These are phyloP conservation scores for Tephrocybe sp. DNA, from an alignment of 768 basidiomycete genomes.

Conservation along the genomic window DNA sequence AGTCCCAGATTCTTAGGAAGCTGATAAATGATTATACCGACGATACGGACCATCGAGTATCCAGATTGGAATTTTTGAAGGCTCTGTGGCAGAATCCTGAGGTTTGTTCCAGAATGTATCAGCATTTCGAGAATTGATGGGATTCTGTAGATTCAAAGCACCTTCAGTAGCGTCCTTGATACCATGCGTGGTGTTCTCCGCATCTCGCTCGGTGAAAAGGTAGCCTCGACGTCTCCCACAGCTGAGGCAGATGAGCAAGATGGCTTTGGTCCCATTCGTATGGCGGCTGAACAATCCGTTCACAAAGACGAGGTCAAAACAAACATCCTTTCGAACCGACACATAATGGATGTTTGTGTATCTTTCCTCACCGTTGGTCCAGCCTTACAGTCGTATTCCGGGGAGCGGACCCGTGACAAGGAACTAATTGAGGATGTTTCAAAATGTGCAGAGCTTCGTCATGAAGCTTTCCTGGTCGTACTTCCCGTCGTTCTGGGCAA, in stretches of 20 bases:
- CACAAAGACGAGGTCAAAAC: constrained; percentile 25
- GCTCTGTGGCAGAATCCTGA: constrained; percentile 68
- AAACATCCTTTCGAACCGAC: constrained; percentile 27
- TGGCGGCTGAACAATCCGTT: constrained; percentile 29
- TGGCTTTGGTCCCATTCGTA: constrained; percentile 55
- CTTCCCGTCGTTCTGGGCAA: constrained; percentile 55
- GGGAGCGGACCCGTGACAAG: constrained; percentile 60
- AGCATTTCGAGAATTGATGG: background rate
- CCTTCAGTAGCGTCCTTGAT: constrained; percentile 25
- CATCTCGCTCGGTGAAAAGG: constrained; percentile 28
- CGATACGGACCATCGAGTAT: constrained; percentile 10
- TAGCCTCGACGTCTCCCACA: constrained; percentile 16
- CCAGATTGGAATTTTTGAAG: constrained; percentile 45
- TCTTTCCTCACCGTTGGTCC: constrained; percentile 63
- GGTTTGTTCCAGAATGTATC: constrained; percentile 40
- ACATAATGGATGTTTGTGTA: constrained; percentile 51
- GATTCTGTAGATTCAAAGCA: constrained; percentile 50
- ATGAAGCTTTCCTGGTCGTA: constrained; percentile 57
- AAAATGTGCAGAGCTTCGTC: constrained; percentile 35
- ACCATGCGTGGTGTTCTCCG: constrained; percentile 42
- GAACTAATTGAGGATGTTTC: constrained; percentile 54
- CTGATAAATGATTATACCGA: constrained; percentile 22
- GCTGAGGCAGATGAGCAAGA: constrained; percentile 46
- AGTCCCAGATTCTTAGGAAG: constrained; percentile 45
- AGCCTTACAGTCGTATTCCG: constrained; percentile 55